Percentiles rank a stretch among this genome's conserved stretches.
Evolutionary conservation across 164 flowering plant species (phyloP).

Genomic region (Liriodendron chinense): DNA sequence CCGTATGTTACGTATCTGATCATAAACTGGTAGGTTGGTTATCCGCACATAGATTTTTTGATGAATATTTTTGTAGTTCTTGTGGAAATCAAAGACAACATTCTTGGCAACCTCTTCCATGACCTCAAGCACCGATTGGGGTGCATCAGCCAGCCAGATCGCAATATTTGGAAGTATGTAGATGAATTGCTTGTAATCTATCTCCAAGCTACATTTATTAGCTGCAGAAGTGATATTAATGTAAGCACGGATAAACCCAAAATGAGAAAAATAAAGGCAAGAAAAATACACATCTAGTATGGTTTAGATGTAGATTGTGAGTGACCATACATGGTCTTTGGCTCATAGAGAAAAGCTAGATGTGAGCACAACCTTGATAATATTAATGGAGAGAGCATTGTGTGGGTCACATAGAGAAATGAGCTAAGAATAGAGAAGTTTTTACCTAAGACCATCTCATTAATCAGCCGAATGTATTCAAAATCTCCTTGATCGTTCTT

Average conservation of each 20-base stretch:
- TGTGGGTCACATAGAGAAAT: not conserved
- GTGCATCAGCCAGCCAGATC: slow-evolving; percentile 99
- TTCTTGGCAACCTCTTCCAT: slow-evolving; percentile 95
- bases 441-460: slow-evolving; percentile 92
- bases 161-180: slow-evolving; percentile 92
- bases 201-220: slow-evolving; percentile 95
- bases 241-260: not conserved
- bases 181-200: slow-evolving; percentile 91
- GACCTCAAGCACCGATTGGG: slow-evolving; percentile 90
- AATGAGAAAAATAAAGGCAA: not conserved
- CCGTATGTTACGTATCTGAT: slow-evolving; percentile 97
- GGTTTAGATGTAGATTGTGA: not conserved
- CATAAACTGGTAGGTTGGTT: slow-evolving; percentile 89
- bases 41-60: slow-evolving; percentile 83
- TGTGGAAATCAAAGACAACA: slow-evolving; percentile 77
- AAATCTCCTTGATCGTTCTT: slow-evolving; percentile 63
- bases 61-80: slow-evolving; percentile 84
- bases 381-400: not conserved
- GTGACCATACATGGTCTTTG: not conserved
- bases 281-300: not conserved
- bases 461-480: slow-evolving; percentile 77
- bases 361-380: not conserved
- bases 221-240: slow-evolving; percentile 42
- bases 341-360: not conserved
- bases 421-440: slow-evolving; percentile 8